Evolutionary conservation across 345 rosid genomes (phyloP), one percentile per base, ranked within the genome.

Genomic region (Lepidium sativum): DNA sequence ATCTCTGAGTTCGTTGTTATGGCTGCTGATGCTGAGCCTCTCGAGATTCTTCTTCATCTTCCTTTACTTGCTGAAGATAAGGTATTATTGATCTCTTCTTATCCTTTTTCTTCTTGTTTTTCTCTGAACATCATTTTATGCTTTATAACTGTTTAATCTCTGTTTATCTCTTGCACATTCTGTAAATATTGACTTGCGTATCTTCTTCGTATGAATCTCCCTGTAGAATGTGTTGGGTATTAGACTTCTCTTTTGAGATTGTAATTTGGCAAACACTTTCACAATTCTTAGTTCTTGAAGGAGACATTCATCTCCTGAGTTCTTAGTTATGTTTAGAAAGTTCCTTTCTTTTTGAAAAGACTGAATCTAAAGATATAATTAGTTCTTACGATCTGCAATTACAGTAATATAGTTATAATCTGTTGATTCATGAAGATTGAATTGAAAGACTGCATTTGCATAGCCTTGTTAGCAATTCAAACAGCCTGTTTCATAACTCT

Each of bases 1-100:
- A 89, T 89, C 67, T 92, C 94, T 6, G 98, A 87, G 54, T 92
- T 92, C 53, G 53, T 92, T 6, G 97, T 82, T 41, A 83, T 86
- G 88, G 92, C 85, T 18, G 88, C 88, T 6, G 86, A 86, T 79
- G 74, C 86, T 3, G 83, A 78, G 70, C 98, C 97, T 39, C 88
- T 92, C 8, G 98, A 92, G 86, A 92, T 89, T 72, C 84, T 79
- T 55, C 71, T 89, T 17, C 98, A 83, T 70, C 87, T 82, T 58
- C 84, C 83, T 27, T 44, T 89, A 43, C 94, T 92, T 15, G 97
- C 98, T 3, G 91, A 83, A 69, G 86, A 82, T 44, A 92, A 89
- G 97, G 98, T 77, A 35, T 20, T 42, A 35, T 20, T 42, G n/a
- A 0, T 25, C 57, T 40, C 38, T 11, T 39, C 12, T 58, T 15